phyloP scores from a whole-genome alignment of 345 rosid genomes.

The Salix viminalis region DNA sequence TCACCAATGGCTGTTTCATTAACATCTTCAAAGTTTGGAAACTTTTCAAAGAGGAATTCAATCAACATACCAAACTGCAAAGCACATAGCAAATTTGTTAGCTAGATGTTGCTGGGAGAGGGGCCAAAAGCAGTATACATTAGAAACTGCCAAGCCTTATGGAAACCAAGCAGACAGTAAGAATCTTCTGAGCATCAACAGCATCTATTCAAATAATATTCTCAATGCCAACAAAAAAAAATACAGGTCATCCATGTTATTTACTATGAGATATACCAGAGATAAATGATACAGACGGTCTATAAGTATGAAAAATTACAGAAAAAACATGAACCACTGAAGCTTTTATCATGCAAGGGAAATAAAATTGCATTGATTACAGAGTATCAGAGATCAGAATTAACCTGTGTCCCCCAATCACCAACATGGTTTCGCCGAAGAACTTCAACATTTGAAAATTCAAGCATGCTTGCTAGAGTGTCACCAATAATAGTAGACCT shows the following conservation, averaged over 20 bases:
- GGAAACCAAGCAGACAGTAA: too few relatives aligned
- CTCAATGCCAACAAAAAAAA: too few relatives aligned
- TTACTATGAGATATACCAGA: too few relatives aligned
- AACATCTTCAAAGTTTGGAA: slow-evolving; percentile 60
- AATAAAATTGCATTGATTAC: neutral
- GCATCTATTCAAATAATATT: too few relatives aligned
- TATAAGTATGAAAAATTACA: too few relatives aligned
- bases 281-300: too few relatives aligned
- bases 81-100: slow-evolving; percentile 12
- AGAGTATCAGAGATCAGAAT: slow-evolving; percentile 4
- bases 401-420: slow-evolving; percentile 99
- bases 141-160: too few relatives aligned
- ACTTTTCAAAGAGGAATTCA: slow-evolving; percentile 79
- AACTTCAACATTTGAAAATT: slow-evolving; percentile 81
- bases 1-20: slow-evolving; percentile 82
- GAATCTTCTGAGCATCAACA: too few relatives aligned
- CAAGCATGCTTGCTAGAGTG: slow-evolving; percentile 88
- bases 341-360: neutral
- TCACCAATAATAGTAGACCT: slow-evolving; percentile 97
- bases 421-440: slow-evolving; percentile 98
- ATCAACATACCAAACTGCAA: slow-evolving; percentile 97
- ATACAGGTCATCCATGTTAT: too few relatives aligned
- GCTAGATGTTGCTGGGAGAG: neutral
- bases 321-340: too few relatives aligned
- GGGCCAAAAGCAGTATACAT: too few relatives aligned